These are phyloP conservation scores for Neonectria neomacrospora DNA, from an alignment of 2,329 filamentous ascomycete genomes.

Conservation along the genomic window DNA sequence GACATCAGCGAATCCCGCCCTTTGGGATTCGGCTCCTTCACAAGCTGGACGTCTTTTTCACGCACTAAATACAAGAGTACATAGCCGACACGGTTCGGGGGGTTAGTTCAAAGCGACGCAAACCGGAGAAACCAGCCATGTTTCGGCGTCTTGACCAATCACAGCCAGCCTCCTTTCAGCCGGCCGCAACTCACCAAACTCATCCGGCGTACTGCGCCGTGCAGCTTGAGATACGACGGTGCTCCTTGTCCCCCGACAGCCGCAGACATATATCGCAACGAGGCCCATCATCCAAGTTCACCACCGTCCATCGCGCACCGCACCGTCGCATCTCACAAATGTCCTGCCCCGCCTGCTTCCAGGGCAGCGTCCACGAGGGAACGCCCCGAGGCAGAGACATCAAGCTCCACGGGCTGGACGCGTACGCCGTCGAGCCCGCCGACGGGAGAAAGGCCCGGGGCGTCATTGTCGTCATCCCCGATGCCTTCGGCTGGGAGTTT, in stretches of 20 bases:
- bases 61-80: background rate
- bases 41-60: background rate
- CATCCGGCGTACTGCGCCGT: constrained; percentile 6
- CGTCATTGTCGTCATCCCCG: constrained; percentile 64
- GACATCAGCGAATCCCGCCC: background rate
- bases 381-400: constrained; percentile 57
- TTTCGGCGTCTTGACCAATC: background rate
- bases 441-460: constrained; percentile 51
- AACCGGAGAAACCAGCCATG: background rate
- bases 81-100: background rate
- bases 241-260: background rate
- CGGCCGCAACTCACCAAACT: background rate
- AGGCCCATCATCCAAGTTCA: background rate
- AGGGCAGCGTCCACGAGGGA: constrained; percentile 58
- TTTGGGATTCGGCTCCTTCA: background rate
- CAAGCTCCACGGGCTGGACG: constrained; percentile 59
- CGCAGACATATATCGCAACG: background rate
- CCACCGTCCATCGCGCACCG: background rate
- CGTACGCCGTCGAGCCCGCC: constrained; percentile 57
- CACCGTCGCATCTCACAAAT: constrained; percentile 39
- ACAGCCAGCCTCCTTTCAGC: background rate
- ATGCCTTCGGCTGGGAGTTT: constrained; percentile 66
- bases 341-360: constrained; percentile 58
- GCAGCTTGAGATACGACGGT: background rate
- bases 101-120: background rate